Evolutionary conservation across 352 stramenopile species (phyloP).

Genomic region (Phytophthora hybrid): DNA sequence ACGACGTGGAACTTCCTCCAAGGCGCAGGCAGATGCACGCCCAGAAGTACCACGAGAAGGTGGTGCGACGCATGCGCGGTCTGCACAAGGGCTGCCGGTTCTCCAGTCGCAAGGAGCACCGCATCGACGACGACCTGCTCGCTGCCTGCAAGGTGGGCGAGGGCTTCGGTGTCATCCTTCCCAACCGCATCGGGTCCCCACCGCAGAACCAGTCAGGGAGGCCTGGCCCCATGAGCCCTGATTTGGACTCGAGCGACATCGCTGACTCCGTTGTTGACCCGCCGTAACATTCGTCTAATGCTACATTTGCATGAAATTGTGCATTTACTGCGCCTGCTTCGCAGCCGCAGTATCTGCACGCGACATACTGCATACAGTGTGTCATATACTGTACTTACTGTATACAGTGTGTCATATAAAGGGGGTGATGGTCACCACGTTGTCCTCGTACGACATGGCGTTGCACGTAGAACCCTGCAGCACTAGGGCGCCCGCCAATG

Average conservation of each 20-base stretch:
- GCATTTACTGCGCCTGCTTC: no score
- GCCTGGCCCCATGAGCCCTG: slow-evolving; percentile 30
- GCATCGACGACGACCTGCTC: slow-evolving; percentile 49
- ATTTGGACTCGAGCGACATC: slow-evolving; percentile 34
- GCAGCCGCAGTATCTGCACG: no score
- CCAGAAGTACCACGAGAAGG: slow-evolving; percentile 73
- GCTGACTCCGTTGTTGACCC: background rate
- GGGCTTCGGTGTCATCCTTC: slow-evolving; percentile 37
- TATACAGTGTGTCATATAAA: no score
- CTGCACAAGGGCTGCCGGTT: slow-evolving; percentile 54
- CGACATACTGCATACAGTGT: no score
- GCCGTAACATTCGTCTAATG: no score
- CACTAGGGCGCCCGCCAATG: no score
- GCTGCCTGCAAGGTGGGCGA: slow-evolving; percentile 45
- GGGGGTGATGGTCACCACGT: no score
- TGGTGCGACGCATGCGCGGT: slow-evolving; percentile 51
- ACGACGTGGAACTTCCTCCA: no score
- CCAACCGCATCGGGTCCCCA: slow-evolving; percentile 11
- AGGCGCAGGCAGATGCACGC: slow-evolving; percentile 52
- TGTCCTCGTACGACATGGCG: no score
- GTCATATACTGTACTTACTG: no score
- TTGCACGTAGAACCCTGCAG: no score
- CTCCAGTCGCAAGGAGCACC: slow-evolving; percentile 46
- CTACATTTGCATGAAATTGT: no score
- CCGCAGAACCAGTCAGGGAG: slow-evolving; percentile 2